Base-by-base conservation (phyloP, 768 basidiomycete genomes). In the Podaxis sp. region DNA sequence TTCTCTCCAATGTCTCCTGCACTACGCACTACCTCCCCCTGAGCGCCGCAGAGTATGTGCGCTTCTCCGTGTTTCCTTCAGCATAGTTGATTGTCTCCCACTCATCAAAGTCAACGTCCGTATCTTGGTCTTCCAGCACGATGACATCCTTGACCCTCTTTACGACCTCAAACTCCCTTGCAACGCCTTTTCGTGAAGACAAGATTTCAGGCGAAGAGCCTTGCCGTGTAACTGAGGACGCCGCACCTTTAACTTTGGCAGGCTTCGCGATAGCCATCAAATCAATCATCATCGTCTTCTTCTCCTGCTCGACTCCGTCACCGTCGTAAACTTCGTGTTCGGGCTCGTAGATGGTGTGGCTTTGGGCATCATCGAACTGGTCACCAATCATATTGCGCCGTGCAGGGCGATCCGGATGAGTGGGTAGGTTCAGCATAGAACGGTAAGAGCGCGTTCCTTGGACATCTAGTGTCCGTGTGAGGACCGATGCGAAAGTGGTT, bases 231-330 rank as follows among this genome's bases (percentile, higher is more conserved):
- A 8, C 51, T 5, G 15, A 52, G 13, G 38, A 24, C 30, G 15
- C 28, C 44, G 12, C 38, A 62, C 61, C 61, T 55, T 55, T 62
- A n/a, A 48, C 52, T 40, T 62, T 62, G 5, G 61, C 61, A 48
- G 61, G 61, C 44, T 62, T 62, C 8, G 61, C 61, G 2, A 62
- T 62, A 19, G 52, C 61, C 61, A 62, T 62, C 52, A 62, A 55
- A 28, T 62, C 61, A 55, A 62, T 26, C 7, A 62, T n/a, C 6
- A 55, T 38, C 11, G 53, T 55, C 19, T 24, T 42, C 40, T 40
- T 40, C 19, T 56, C 22, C n/a, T 40, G 12, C 19, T 52, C 48
- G 3, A n/a, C 15, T 8, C 12, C 59, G 24, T 52, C 51, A 19
- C 8, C 11, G 38, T 51, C 30, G 17, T 7, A 13, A 5, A 36